Evolutionary conservation across 257 asterid species (phyloP), one percentile per base, ranked within the genome.

Genomic region (Leptodermis oblonga): DNA sequence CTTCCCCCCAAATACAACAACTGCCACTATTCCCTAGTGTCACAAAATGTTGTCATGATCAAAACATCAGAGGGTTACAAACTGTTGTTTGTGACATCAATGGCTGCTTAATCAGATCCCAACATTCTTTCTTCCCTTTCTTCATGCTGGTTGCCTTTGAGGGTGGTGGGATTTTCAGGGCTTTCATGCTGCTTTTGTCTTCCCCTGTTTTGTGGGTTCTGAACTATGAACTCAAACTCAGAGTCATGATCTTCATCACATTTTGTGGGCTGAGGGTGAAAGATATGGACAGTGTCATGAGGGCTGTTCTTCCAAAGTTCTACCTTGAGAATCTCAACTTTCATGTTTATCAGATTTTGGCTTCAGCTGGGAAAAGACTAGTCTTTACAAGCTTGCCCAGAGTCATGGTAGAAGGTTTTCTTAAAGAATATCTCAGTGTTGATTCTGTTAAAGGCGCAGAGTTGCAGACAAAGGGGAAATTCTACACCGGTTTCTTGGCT

Each of bases 71-170:
- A 41, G 66, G 65, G 42, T 69, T 86, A 0, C 79, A 89, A 58
- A 88, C 93, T 1, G 55, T 92, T 9, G 84, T 82, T 18, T 86
- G 92, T 73, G 97, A 90, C 75, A 63, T 90, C 28, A 81, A 86
- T 54, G 80, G 84, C 5, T 77, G 83, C 67, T 51, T 90, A 52
- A 71, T 92, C 0, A 72, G 86, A 56, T 71, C 96, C 2, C 70
- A 46, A 7, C 9, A 4, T 6, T 87, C 96, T 0, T 88, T 90
- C 74, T 92, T 90, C 46, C 98, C 98, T 20, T 92, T 79, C 83
- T 90, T 92, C 88, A 92, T 92, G 98, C 84, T 92, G 1, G 90
- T 92, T 31, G 95, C 98, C 12, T 90, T 92, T 42, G 98, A 92
- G 79, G 97, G 90, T 48, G 98, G 98, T 30, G 67, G 95, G 85